These are phyloP conservation scores for Pseudonitzschia delicatissima DNA, from an alignment of 108 stramenopile species.

Conservation along the genomic window DNA sequence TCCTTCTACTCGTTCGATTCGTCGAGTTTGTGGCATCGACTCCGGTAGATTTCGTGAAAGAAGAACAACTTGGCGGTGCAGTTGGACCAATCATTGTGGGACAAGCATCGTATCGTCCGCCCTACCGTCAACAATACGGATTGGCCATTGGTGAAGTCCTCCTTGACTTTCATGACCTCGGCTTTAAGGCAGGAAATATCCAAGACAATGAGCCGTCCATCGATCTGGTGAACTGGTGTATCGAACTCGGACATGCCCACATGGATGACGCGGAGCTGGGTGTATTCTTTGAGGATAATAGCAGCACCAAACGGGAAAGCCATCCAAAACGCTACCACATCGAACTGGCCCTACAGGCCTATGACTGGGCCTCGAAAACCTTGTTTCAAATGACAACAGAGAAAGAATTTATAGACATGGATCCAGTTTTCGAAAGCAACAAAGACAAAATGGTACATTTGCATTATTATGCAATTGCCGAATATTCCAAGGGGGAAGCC, in stretches of 20 bases:
- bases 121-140: conserved; percentile 12
- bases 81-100: conserved; percentile 9
- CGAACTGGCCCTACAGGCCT: background rate
- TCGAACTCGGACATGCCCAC: conserved; percentile 19
- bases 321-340: background rate
- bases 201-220: background rate
- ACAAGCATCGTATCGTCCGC: conserved; percentile 10
- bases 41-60: too few relatives aligned
- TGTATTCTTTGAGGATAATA: background rate
- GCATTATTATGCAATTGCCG: background rate
- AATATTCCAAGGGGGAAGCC: background rate
- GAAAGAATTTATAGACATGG: background rate
- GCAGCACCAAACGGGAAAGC: background rate
- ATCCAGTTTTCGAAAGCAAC: background rate
- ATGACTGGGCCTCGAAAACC: background rate
- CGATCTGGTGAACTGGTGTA: conserved; percentile 9
- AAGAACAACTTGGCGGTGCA: too few relatives aligned
- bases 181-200: background rate
- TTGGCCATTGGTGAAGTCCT: background rate
- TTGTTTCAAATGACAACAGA: background rate
- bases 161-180: background rate
- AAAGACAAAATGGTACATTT: background rate
- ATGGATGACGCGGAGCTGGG: background rate
- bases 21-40: too few relatives aligned
- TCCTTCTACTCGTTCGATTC: too few relatives aligned